These are phyloP conservation scores for Clonostachys chloroleuca DNA, from an alignment of 2,329 filamentous ascomycete species.

Conservation along the genomic window DNA sequence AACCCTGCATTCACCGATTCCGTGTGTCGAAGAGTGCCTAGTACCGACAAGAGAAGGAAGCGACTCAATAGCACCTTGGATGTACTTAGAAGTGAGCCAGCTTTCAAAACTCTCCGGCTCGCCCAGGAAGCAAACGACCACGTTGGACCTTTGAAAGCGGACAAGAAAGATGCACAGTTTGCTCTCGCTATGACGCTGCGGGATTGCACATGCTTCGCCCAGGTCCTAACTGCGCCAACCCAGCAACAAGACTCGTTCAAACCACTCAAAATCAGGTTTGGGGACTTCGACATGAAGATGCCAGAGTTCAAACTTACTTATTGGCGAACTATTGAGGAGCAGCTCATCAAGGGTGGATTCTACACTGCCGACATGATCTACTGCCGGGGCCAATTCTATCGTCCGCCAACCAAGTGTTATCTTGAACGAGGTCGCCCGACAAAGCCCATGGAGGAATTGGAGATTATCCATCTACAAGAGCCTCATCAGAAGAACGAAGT, in stretches of 20 bases:
- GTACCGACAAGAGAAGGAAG: slow-evolving; percentile 18
- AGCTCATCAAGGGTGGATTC: slow-evolving; percentile 63
- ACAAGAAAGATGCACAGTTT: slow-evolving; percentile 40
- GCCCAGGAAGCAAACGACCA: slow-evolving; percentile 37
- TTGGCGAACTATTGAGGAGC: slow-evolving; percentile 61
- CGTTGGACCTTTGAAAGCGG: slow-evolving; percentile 33
- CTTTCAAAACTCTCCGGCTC: slow-evolving; percentile 18
- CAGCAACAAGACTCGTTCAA: slow-evolving; percentile 11
- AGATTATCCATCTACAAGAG: not conserved
- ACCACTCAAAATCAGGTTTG: slow-evolving; percentile 55
- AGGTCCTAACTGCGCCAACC: slow-evolving; percentile 33
- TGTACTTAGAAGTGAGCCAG: slow-evolving; percentile 4
- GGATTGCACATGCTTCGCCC: slow-evolving; percentile 73
- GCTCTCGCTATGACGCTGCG: slow-evolving; percentile 74
- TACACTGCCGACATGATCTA: slow-evolving; percentile 47
- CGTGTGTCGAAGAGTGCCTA: slow-evolving; percentile 31
- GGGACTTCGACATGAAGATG: slow-evolving; percentile 76
- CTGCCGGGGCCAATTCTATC: slow-evolving; percentile 23
- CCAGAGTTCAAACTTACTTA: slow-evolving; percentile 60
- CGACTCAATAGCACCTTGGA: slow-evolving; percentile 5
- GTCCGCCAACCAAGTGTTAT: slow-evolving; percentile 26
- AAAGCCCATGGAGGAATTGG: not conserved
- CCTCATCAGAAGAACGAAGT: not conserved
- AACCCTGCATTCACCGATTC: slow-evolving; percentile 27
- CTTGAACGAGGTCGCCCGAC: slow-evolving; percentile 17